Evolutionary conservation across 305 asterid genomes (phyloP).

Genomic region (Solanum hybrid): DNA sequence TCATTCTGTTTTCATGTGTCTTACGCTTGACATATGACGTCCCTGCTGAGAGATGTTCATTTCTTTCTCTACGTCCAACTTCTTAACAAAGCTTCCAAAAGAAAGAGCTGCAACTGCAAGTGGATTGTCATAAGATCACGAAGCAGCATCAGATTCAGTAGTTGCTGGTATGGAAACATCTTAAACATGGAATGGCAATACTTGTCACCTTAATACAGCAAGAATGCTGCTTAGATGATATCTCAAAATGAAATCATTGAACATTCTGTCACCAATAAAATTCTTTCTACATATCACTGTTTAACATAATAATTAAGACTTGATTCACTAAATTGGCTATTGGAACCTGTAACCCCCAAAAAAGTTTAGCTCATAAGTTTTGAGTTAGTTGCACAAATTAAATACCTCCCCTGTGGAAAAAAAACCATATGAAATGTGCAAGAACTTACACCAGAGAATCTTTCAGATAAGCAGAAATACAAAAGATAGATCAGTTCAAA

Average conservation of each 20-base stretch:
- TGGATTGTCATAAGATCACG: not conserved
- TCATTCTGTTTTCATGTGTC: not conserved
- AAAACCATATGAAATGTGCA: not conserved
- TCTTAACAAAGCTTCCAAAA: not conserved
- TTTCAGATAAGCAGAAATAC: not conserved
- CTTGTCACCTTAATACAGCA: not conserved
- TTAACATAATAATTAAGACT: not conserved
- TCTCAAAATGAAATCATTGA: not conserved
- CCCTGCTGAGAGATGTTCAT: not conserved
- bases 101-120: not conserved
- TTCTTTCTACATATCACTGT: not conserved
- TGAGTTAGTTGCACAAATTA: not conserved
- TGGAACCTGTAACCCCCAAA: not conserved
- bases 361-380: not conserved
- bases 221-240: not conserved
- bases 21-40: not conserved
- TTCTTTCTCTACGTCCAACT: not conserved
- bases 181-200: not conserved
- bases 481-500: not conserved
- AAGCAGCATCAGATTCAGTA: not conserved
- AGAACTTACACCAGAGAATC: not conserved
- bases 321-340: not conserved
- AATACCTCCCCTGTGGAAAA: not conserved
- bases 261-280: not conserved
- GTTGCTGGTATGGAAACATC: not conserved